Evolutionary conservation across 2,329 filamentous ascomycete species (phyloP).

Genomic region (Aspergillus sp.): DNA sequence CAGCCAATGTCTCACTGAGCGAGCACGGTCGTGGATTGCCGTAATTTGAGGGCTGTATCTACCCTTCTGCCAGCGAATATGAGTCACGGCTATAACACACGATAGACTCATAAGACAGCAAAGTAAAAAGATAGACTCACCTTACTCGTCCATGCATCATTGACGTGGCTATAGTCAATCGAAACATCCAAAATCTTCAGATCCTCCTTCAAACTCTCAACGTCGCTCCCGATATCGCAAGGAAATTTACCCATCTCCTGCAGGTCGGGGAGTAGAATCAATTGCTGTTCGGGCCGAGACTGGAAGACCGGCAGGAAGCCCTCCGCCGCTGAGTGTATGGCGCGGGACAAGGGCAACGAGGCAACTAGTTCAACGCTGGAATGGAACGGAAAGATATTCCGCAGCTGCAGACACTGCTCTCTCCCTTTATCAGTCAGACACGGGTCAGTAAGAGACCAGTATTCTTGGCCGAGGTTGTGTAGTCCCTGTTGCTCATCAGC

Average conservation of each 20-base stretch:
- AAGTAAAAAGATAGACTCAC: not conserved
- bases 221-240: conserved; percentile 67
- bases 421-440: conserved; percentile 67
- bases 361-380: not conserved
- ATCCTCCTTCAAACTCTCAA: conserved; percentile 53
- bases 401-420: conserved; percentile 64
- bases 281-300: conserved; percentile 35
- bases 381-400: conserved; percentile 56
- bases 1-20: conserved; percentile 12
- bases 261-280: conserved; percentile 65
- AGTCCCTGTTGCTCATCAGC: conserved; percentile 52
- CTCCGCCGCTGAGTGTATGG: not conserved
- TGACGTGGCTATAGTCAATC: not conserved
- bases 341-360: not conserved
- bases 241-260: conserved; percentile 71
- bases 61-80: not conserved
- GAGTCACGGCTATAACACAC: too few species aligned
- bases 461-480: conserved; percentile 68
- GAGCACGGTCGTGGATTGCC: conserved; percentile 22
- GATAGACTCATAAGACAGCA: not conserved
- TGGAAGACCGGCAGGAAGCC: conserved; percentile 13
- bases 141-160: not conserved
- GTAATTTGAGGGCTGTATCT: conserved; percentile 11
- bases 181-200: conserved; percentile 42
- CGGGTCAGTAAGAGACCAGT: conserved; percentile 68